Evolutionary conservation across 768 basidiomycete genomes (phyloP).

Genomic region (Lentinula raphanica): DNA sequence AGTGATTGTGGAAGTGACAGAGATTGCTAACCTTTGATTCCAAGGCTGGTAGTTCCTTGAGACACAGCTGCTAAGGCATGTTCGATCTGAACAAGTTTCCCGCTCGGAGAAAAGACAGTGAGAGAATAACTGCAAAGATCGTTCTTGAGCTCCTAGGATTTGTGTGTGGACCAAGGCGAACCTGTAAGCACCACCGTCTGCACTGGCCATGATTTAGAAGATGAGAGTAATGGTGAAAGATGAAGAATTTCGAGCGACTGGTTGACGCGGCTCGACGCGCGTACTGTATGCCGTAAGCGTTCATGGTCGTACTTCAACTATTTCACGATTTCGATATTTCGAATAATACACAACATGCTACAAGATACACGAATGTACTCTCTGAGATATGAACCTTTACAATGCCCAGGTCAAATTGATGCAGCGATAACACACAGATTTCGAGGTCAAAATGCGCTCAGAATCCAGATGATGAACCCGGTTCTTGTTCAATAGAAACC

Average conservation of each 20-base stretch:
- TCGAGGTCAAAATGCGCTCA: too few relatives aligned
- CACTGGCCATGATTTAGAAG: conserved; percentile 58
- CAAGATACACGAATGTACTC: too few relatives aligned
- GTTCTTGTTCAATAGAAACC: conserved; percentile 66
- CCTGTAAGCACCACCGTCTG: conserved; percentile 82
- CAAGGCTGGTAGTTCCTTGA: conserved; percentile 93
- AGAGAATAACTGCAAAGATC: conserved; percentile 77
- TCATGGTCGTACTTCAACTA: not conserved
- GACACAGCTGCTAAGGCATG: conserved; percentile 96
- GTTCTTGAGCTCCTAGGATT: conserved; percentile 6
- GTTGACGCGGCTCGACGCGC: conserved; percentile 5
- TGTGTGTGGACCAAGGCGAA: conserved; percentile 7
- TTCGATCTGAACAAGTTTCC: conserved; percentile 99
- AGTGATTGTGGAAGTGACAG: too few relatives aligned
- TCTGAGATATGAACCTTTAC: too few relatives aligned
- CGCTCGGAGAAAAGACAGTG: conserved; percentile 98
- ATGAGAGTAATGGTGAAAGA: not conserved
- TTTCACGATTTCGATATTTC: too few relatives aligned
- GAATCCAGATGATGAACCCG: too few relatives aligned
- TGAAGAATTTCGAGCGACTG: not conserved
- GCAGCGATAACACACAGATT: too few relatives aligned
- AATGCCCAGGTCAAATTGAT: too few relatives aligned
- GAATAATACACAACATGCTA: too few relatives aligned
- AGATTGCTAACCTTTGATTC: conserved; percentile 97
- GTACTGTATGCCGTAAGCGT: not conserved